Evolutionary conservation across 2,329 filamentous ascomycete species (phyloP).

Genomic region (Talaromyces sp.): DNA sequence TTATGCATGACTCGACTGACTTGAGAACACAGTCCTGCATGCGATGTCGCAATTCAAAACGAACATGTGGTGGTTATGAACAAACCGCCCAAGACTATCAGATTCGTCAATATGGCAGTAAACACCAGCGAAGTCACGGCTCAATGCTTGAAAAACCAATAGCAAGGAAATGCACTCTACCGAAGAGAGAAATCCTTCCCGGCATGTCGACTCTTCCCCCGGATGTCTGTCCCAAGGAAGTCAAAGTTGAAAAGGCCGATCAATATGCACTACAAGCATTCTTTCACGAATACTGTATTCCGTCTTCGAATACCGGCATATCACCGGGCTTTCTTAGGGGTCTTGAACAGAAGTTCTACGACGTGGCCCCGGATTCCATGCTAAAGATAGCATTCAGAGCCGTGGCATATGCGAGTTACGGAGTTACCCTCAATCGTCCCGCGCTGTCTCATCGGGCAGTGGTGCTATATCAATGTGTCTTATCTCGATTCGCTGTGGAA

Average conservation of each 20-base stretch:
- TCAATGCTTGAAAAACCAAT: background rate
- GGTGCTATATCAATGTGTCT: background rate
- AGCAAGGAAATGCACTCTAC: conserved; percentile 16
- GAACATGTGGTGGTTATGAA: conserved; percentile 16
- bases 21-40: conserved; percentile 1
- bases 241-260: background rate
- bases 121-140: background rate
- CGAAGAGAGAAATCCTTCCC: background rate
- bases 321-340: conserved; percentile 1
- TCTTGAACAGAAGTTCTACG: background rate
- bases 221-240: conserved; percentile 9
- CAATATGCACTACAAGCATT: conserved; percentile 11
- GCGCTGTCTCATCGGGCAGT: background rate
- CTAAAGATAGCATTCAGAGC: conserved; percentile 1
- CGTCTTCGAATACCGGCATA: background rate
- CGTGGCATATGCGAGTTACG: conserved; percentile 1
- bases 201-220: background rate
- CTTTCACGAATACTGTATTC: conserved; percentile 11
- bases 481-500: background rate
- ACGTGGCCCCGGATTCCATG: background rate
- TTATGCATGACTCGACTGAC: background rate
- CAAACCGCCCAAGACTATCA: background rate
- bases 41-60: conserved; percentile 9
- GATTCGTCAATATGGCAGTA: conserved; percentile 9
- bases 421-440: conserved; percentile 7